Evolutionary conservation across 768 basidiomycete species (phyloP).

Genomic region (Lyophyllum decastes): DNA sequence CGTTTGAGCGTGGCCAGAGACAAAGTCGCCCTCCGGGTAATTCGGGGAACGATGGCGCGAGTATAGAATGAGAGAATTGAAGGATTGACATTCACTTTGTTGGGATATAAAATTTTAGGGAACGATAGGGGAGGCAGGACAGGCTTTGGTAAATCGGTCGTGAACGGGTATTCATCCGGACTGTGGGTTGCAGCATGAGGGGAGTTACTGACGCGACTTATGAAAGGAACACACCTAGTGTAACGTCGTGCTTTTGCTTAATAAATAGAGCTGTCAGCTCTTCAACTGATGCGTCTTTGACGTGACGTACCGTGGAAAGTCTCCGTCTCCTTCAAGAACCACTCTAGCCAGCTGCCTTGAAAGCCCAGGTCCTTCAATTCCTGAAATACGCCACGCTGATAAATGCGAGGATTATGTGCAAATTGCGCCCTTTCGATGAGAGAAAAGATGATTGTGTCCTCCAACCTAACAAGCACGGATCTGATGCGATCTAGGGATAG

Average conservation of each 20-base stretch:
- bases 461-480: constrained; percentile 82
- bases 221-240: constrained; percentile 64
- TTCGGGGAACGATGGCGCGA: constrained; percentile 83
- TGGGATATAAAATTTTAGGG: constrained; percentile 78
- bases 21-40: constrained; percentile 74
- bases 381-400: constrained; percentile 75
- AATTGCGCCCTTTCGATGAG: constrained; percentile 98
- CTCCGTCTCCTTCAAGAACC: constrained; percentile 97
- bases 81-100: constrained; percentile 82
- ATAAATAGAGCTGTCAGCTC: constrained; percentile 3
- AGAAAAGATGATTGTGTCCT: constrained; percentile 98
- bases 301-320: constrained; percentile 80
- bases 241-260: constrained; percentile 93
- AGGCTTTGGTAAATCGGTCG: constrained; percentile 75
- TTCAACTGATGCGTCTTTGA: background rate
- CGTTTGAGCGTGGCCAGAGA: constrained; percentile 67
- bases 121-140: constrained; percentile 73
- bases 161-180: constrained; percentile 98
- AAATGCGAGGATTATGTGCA: constrained; percentile 89
- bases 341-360: constrained; percentile 90
- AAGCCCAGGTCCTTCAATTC: constrained; percentile 78
- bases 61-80: constrained; percentile 91
- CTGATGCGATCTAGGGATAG: constrained; percentile 89
- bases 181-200: constrained; percentile 39
- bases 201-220: background rate